Base-by-base conservation (phyloP, 2,329 filamentous ascomycete genomes). In the Neopestalotiopsis rosae region DNA sequence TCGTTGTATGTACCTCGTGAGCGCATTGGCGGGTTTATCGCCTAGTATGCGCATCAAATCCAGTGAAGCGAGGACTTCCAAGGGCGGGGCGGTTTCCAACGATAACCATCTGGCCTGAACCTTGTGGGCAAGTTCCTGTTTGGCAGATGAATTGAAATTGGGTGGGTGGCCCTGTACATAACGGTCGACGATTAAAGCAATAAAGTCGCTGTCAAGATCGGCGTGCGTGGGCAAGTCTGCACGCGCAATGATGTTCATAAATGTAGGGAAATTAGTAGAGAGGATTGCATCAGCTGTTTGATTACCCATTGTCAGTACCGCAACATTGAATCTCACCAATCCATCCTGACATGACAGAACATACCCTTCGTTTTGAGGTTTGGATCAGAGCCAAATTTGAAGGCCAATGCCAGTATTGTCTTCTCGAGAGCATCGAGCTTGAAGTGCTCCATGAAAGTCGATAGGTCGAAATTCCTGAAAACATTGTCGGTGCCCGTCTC, bases 381-480 rank as follows among this genome's bases (percentile, higher is more conserved):
- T 69, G 90, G 83, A 75, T 93, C 94, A 56, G 89, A 89, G n/a
- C 91, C 91, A 71, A 91, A 88, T 81, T 95, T 97, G 81, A 97
- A 97, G 4, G 95, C 94, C 68, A 98, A 85, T 64, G 94, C 94
- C 72, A 99, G 87, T 71, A 97, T 89, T 56, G 94, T 93, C 85
- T 97, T 97, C 76, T 94, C 90, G 61, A 98, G 81, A 10, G 94
- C 90, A 82, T 98, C 95, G 67, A 98, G 87, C 79, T 95, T 94
- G 85, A 99, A 99, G 80, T 98, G 95, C 72, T 97, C 93, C 86
- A 98, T 91, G 79, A 99, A 98, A 1, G 92, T 93, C 2, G 93
- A 92, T n/a, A 99, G 88, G 78, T 99, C 95, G 76, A 99, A 98
- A 78, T 98, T 95, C 69, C 94, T 92, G 80, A 97, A 98, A 70